Base-by-base conservation (phyloP, 129 eudicot genomes). In the Dittrichia graveolens region DNA sequence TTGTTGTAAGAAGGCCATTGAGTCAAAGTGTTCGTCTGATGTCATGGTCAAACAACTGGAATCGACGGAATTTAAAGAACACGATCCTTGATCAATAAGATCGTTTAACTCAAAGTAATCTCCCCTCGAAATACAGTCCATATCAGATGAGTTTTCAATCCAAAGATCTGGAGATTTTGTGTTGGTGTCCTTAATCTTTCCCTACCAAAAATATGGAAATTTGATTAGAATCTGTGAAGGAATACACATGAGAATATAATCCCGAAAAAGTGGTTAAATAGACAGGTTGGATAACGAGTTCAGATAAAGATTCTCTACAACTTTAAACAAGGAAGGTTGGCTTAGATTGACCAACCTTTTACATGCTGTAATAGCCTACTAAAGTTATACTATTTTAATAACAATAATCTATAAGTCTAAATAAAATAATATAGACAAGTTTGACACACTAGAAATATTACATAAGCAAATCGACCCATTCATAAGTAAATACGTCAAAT, bases 31-130 rank as follows among this genome's bases (percentile, higher is more conserved):
- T 71, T 88, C 95, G 13, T 91, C 95, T 6, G 91, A 91, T 38
- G 80, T 59, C 60, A 75, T 50, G 79, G 84, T 81, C 55, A 69
- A 73, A 72, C 92, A 81, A 19, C 88, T 84, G 12, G 92, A 83
- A 63, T 79, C 86, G 39, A 79, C 83, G 3, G 92, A 88, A 78
- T 83, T 88, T 43, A 92, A 83, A 58, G 85, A 82, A 35, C 55
- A 58, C 3, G 88, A 82, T 37, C 63, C 77, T 11, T 72, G 83
- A 71, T 80, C 85, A 40, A n/a, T 65, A 68, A 84, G 90, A 88
- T 91, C 97, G 15, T 80, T 71, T 76, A 88, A 61, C 77, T 90
- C 96, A 74, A 88, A 39, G 78, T 14, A 91, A 79, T 86, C 97
- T 16, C 84, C 95, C 66, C 50, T 61, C 31, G 76, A 67, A 63